Evolutionary conservation across 345 rosid species (phyloP), one percentile per base, ranked within the genome.

Genomic region (Heritiera littoralis): DNA sequence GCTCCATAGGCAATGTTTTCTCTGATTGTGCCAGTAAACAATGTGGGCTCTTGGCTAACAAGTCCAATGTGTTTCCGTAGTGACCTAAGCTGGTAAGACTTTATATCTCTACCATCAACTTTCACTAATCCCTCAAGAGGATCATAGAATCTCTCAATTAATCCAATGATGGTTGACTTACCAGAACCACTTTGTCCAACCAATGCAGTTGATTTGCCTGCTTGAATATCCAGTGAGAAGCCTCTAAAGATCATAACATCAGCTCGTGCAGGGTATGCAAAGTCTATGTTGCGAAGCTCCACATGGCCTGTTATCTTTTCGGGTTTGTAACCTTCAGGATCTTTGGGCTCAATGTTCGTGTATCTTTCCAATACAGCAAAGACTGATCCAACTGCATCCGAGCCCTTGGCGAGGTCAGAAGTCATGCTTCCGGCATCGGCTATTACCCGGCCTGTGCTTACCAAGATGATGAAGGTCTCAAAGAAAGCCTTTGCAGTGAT

Each of bases 111-210:
- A 12, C 87, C 87, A 60, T 89, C 97, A 3, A 93, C 84, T 70
- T 80, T 84, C 14, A 93, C 86, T 0, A 6, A 43, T 0, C 95
- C 95, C 11, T 70, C 85, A 0, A 84, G 71, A 0, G 95, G 93
- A 18, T 93, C 94, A 20, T 93, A 91, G n/a, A 89, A 93, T 66
- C 95, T 81, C 66, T 90, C 89, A 41, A 91, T 86, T 46, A 93
- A 60, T 12, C 92, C 89, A 1, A 93, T 87, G 46, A 91, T 81
- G 0, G 94, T 93, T 5, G 98, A 93, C 48, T 93, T 93, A 4
- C 98, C 98, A 0, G 92, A 93, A n/a, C 94, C 98, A 18, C 98
- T 91, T 77, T 87, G 89, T 56, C 97, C 97, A 4, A 93, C 95
- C 28, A 93, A 73, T 4, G 94, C 97, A 0, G 93, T 91, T 20